Percentiles rank a stretch among this genome's conserved stretches.
These are phyloP conservation scores for Globisporangium parvum DNA, from an alignment of 352 stramenopile species.

Conservation along the genomic window DNA sequence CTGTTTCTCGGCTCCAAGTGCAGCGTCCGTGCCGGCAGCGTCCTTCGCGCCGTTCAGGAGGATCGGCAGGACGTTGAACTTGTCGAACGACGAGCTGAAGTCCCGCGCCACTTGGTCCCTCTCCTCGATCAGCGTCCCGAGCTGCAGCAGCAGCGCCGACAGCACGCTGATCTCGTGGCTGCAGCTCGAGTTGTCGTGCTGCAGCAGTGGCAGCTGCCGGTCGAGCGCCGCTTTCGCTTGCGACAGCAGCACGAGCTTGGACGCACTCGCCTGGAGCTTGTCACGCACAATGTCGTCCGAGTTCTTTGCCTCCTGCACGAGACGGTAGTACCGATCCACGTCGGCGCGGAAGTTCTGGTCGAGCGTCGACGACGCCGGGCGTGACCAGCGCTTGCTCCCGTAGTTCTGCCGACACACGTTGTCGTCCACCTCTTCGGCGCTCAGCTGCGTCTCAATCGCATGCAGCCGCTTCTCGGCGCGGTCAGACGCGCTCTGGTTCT, in stretches of 20 bases:
- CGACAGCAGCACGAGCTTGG: conserved; percentile 31
- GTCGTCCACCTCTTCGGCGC: conserved; percentile 59
- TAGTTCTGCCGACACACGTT: conserved; percentile 69
- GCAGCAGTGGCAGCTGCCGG: conserved; percentile 38
- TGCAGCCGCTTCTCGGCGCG: conserved; percentile 54
- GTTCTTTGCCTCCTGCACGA: conserved; percentile 65
- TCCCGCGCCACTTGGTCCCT: conserved; percentile 52
- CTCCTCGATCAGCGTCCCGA: conserved; percentile 49
- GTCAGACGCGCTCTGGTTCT: conserved; percentile 46
- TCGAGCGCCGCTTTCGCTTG: conserved; percentile 51
- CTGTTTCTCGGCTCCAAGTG: conserved; percentile 44
- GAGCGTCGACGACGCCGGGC: conserved; percentile 41
- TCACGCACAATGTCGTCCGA: conserved; percentile 57
- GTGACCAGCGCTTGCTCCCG: conserved; percentile 41
- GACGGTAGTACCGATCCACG: conserved; percentile 65
- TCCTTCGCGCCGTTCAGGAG: conserved; percentile 29
- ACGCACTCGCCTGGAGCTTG: conserved; percentile 32
- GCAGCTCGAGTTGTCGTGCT: conserved; percentile 47
- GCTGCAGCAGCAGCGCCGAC: conserved; percentile 42
- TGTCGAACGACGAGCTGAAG: conserved; percentile 47
- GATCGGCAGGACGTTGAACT: conserved; percentile 50
- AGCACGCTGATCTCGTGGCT: conserved; percentile 42
- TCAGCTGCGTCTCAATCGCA: conserved; percentile 42
- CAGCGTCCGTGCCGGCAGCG: conserved; percentile 19
- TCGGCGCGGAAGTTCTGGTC: conserved; percentile 57